These are phyloP conservation scores for Penicillium expansum DNA, from an alignment of 2,329 filamentous ascomycete genomes.

Conservation along the genomic window DNA sequence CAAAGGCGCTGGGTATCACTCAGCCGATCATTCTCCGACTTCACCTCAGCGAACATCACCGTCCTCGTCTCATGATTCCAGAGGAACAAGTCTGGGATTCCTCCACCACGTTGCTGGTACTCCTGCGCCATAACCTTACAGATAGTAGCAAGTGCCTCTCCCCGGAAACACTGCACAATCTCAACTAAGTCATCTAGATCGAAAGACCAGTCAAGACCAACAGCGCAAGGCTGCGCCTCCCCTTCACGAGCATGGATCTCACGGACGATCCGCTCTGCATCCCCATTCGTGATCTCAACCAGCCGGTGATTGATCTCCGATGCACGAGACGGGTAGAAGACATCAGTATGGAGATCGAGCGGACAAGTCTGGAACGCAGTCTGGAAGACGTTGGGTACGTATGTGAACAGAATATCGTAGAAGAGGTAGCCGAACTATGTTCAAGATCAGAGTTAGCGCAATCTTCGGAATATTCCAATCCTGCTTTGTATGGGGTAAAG, in stretches of 20 bases:
- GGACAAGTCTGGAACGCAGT: conserved; percentile 93
- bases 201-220: conserved; percentile 90
- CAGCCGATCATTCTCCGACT: conserved; percentile 84
- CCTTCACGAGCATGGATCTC: conserved; percentile 67
- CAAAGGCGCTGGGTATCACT: conserved; percentile 95
- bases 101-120: conserved; percentile 79
- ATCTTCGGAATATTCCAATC: background rate
- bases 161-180: conserved; percentile 73
- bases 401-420: conserved; percentile 87
- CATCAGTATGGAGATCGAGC: conserved; percentile 86
- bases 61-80: conserved; percentile 65
- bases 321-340: conserved; percentile 81
- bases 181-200: conserved; percentile 74
- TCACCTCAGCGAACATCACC: conserved; percentile 76
- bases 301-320: conserved; percentile 86
- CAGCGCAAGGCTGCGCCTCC: conserved; percentile 74
- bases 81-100: conserved; percentile 87
- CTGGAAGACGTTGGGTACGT: conserved; percentile 95
- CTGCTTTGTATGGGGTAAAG: background rate
- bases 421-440: conserved; percentile 74
- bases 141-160: conserved; percentile 75
- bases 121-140: conserved; percentile 96
- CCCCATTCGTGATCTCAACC: conserved; percentile 82
- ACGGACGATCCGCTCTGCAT: conserved; percentile 64
- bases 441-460: background rate